Evolutionary conservation across 768 basidiomycete species (phyloP), one percentile per base, ranked within the genome.

Genomic region (Hemileccinum impolitum): DNA sequence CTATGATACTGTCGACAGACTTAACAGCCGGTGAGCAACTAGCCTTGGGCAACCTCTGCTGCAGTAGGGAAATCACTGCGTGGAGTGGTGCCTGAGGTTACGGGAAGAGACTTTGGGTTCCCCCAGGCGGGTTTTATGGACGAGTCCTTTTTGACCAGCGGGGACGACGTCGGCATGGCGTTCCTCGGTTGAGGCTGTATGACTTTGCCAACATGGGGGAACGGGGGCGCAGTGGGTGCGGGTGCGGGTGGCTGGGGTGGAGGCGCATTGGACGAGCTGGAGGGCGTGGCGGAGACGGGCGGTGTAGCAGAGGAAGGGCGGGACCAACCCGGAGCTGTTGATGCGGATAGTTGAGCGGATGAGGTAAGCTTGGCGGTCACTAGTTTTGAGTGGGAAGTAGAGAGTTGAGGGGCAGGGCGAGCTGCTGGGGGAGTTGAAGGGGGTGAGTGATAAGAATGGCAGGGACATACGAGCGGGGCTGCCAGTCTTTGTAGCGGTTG

Each of bases 21-120:
- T 32, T n/a, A n/a, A n/a, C n/a, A n/a, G n/a, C n/a, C n/a, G n/a
- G 41, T 39, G 46, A 46, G 45, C 31, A 18, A 73, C 80, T 58
- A 57, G 86, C 90, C 86, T 72, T 86, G 85, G 7, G 90, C 90
- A 38, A 93, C 92, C 72, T 99, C 96, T 32, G 91, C 92, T 39
- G 95, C 94, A 6, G 96, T 99, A 7, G 96, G 96, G 64, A 99
- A 99, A 55, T 98, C 94, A 48, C 72, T 78, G 34, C 72, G 68
- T 38, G 70, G 68, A n/a, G n/a, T n/a, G n/a, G n/a, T n/a, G n/a
- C n/a, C n/a, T 19, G 70, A 48, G 39, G 70, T 49, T 46, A 47
- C 32, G 31, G 57, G 52, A 11, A 62, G 57, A 13, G 73, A 65
- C 58, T 75, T 80, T 51, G 84, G 61, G 65, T 77, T 82, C 18